Evolutionary conservation across 2,329 filamentous ascomycete species (phyloP).

Genomic region (Aureobasidium pullulans): DNA sequence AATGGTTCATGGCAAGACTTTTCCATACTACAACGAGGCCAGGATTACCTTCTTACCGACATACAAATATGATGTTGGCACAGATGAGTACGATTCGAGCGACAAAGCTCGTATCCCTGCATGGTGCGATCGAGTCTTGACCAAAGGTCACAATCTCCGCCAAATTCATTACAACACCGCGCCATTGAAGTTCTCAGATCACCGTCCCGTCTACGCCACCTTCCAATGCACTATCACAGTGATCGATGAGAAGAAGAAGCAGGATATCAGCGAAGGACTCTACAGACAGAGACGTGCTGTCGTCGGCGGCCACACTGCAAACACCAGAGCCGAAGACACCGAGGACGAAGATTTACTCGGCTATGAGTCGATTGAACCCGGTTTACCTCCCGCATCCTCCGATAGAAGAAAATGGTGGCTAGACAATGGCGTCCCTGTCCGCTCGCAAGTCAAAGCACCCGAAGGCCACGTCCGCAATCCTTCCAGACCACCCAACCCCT

Average conservation of each 20-base stretch:
- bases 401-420: conserved; percentile 60
- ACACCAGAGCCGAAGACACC: conserved; percentile 50
- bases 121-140: conserved; percentile 91
- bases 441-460: conserved; percentile 63
- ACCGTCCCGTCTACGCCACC: conserved; percentile 85
- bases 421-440: conserved; percentile 61
- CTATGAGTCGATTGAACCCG: conserved; percentile 76
- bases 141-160: conserved; percentile 74
- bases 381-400: conserved; percentile 57
- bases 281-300: conserved; percentile 62
- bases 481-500: conserved; percentile 72
- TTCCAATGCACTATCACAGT: conserved; percentile 80
- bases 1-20: conserved; percentile 87
- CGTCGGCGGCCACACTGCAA: conserved; percentile 56
- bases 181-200: conserved; percentile 82
- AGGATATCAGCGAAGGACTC: conserved; percentile 64
- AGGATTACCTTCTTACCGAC: conserved; percentile 84
- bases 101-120: conserved; percentile 93
- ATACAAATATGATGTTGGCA: conserved; percentile 90
- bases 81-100: conserved; percentile 84
- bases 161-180: conserved; percentile 79
- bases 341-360: conserved; percentile 73
- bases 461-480: conserved; percentile 61
- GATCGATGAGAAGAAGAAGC: conserved; percentile 66
- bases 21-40: conserved; percentile 86